phyloP scores from a whole-genome alignment of 495 filamentous ascomycete species.

The Chaetomium cochliodes region DNA sequence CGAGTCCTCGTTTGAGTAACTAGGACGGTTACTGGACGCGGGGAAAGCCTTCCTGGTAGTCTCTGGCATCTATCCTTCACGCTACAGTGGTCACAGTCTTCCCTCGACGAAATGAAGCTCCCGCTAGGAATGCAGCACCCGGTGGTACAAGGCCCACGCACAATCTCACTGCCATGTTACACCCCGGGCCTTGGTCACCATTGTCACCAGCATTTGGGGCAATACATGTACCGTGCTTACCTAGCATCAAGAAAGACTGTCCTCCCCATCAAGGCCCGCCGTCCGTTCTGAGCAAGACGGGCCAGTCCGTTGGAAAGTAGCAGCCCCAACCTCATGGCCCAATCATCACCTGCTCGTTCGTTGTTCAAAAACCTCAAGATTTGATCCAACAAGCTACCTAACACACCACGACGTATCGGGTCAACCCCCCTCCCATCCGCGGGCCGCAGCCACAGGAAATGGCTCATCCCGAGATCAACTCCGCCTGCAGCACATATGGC shows the following conservation, averaged over 20 bases:
- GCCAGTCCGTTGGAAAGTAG: not conserved
- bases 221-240: not conserved
- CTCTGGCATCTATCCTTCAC: not conserved
- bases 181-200: not conserved
- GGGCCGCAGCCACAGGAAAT: constrained; percentile 1
- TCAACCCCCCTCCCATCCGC: not conserved
- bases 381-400: not conserved
- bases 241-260: too few species aligned
- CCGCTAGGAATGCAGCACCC: constrained; percentile 11
- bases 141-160: constrained; percentile 10
- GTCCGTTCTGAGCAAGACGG: not conserved
- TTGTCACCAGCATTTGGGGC: not conserved
- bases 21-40: constrained; percentile 21
- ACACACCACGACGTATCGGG: not conserved
- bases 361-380: not conserved
- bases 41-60: not conserved
- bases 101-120: constrained; percentile 3
- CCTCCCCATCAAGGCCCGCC: too few species aligned
- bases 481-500: not conserved
- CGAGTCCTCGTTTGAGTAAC: constrained; percentile 19
- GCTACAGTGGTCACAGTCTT: not conserved
- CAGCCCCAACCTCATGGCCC: not conserved
- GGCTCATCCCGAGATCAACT: not conserved
- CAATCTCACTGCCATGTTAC: constrained; percentile 7
- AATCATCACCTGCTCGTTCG: not conserved